phyloP scores from a whole-genome alignment of 805 yeast species.

The Metschnikowia noctiluminum region DNA sequence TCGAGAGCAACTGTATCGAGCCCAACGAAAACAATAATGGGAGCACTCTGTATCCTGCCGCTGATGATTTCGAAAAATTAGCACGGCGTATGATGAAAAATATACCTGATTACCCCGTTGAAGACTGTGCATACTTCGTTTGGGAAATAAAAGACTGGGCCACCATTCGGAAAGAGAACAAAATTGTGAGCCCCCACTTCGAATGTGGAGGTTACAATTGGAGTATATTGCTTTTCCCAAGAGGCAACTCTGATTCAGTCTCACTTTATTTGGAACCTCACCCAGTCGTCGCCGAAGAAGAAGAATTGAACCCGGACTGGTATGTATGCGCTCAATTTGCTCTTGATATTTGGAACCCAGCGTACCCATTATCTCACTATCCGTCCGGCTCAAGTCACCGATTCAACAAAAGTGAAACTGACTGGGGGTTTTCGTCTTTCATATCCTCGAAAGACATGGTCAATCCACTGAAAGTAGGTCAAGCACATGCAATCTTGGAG shows the following conservation, averaged over 20 bases:
- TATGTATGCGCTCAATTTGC: conserved; percentile 90
- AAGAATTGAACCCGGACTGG: conserved; percentile 51
- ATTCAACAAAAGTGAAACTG: conserved; percentile 70
- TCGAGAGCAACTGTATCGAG: conserved; percentile 10
- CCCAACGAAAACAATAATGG: conserved; percentile 3
- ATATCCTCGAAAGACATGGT: conserved; percentile 45
- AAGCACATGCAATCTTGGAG: conserved; percentile 40
- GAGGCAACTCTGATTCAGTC: conserved; percentile 57
- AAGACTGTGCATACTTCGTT: conserved; percentile 34
- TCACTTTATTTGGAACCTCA: conserved; percentile 83
- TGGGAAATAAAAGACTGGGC: conserved; percentile 54
- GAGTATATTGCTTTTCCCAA: conserved; percentile 74
- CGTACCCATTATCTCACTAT: conserved; percentile 56
- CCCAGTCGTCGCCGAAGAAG: conserved; percentile 33
- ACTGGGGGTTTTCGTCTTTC: conserved; percentile 93
- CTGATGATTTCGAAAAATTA: conserved; percentile 28
- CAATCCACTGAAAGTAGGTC: conserved; percentile 16
- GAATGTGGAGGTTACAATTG: conserved; percentile 62
- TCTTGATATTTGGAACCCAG: conserved; percentile 79
- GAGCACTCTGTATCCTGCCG: conserved; percentile 19
- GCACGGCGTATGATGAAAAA: conserved; percentile 36
- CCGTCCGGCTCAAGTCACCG: conserved; percentile 72
- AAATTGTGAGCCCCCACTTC: conserved; percentile 47
- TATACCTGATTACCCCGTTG: conserved; percentile 37
- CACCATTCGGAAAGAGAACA: conserved; percentile 34